Evolutionary conservation across 1,284 basidiomycete species (phyloP), one percentile per base, ranked within the genome.

Genomic region (Kalmanozyma brasiliensis): DNA sequence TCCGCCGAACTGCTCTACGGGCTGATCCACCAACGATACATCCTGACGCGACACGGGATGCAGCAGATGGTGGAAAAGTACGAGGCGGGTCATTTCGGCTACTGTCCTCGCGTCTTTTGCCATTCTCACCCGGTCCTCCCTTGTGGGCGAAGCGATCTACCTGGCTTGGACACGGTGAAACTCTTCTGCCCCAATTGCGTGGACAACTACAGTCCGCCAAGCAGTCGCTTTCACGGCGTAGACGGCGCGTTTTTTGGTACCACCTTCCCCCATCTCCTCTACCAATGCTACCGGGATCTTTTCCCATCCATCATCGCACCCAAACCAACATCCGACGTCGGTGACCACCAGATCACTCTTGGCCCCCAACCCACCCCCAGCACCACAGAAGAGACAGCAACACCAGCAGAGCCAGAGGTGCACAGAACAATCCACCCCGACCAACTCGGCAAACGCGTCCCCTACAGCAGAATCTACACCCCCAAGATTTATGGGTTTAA

Each of bases 211-310:
- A 87, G 89, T 1, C 96, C 96, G 2, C 94, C 95, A 4, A 94
- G 92, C 84, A 94, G 91, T 82, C 89, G 94, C 56, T 99, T 94
- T 83, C 91, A 94, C 81, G 91, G 92, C 20, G 93, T 99, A 29
- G 96, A 99, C 83, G 96, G 95, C 90, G 95, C 96, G 17, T 99
- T 97, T 85, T 99, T 99, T 84, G 96, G 96, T 20, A 98, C 96
- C 0, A 98, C 96, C 8, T 99, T 99, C 83, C 88, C 95, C 0
- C 94, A 98, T 78, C 87, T 99, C 29, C 93, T 98, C 84, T 98
- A 98, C 86, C 94, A 98, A 82, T 94, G 91, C 66, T 98, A 96
- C 85, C 90, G 92, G 30, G 80, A 80, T 40, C 35, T 81, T 2
- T 76, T 78, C 7, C 79, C 80, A 0, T 75, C 67, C 20, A 75